Evolutionary conservation across 441 rosid genomes (phyloP), one percentile per base, ranked within the genome.

Genomic region (Capsella rubella): DNA sequence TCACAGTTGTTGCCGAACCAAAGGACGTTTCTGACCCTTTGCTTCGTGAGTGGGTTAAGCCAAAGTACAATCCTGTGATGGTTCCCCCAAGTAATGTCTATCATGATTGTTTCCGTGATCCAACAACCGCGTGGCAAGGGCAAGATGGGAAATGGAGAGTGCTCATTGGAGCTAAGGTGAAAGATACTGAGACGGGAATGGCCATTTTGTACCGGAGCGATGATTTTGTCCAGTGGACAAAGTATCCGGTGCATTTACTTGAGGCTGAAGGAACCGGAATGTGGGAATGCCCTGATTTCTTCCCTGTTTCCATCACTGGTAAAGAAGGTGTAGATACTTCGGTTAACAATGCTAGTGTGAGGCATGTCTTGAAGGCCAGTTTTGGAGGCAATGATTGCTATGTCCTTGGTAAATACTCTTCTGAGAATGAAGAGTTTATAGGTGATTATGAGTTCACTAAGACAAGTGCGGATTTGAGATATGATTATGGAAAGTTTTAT

Each of bases 231-330:
- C 8, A 25, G 1, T 88, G 90, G 92, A 56, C 32, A 27, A 32
- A 60, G 62, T 62, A 71, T 58, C 32, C 52, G 2, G 67, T 18
- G 4, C 84, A 89, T 11, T 77, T 82, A n/a, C 82, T 81, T 45
- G 76, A 70, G 3, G 58, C 74, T 4, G 21, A 69, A 11, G 63
- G 13, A 3, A 84, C 85, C 1, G 87, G 78, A 29, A 88, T 86
- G 86, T 86, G 87, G 92, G 88, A 86, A 40, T 83, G 88, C 63
- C 84, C 82, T 11, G 87, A 88, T 58, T 84, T 88, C 74, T 88
- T 74, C 67, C 89, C 85, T 0, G 84, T 86, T 47, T 43, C 67
- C 2, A 12, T 66, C 3, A 25, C 69, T 1, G 58, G 74, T 25
- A 61, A 45, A 25, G 15, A 52, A 16, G 89, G 90, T 40, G 59